Conservation (phyloP, 768 basidiomycete genomes). For the Tephrocybe sp. region DNA sequence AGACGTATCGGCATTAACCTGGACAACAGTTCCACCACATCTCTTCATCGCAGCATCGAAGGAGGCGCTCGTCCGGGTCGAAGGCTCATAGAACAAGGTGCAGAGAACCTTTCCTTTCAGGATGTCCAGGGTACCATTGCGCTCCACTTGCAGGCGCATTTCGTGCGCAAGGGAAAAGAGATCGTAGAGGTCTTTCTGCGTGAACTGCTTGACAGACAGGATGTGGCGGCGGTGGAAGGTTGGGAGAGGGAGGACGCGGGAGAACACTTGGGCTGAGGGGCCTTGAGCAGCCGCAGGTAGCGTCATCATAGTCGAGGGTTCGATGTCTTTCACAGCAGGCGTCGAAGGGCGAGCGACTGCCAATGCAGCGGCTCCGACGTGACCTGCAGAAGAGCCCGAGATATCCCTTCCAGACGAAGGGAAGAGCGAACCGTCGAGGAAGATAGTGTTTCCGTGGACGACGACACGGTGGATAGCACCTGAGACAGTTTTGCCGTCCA, state of each 20-base stretch:
- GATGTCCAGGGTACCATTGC: slow-evolving; percentile 83
- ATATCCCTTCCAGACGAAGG: slow-evolving; percentile 68
- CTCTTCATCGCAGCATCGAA: slow-evolving; percentile 99
- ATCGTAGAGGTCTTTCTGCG: slow-evolving; percentile 83
- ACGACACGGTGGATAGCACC: slow-evolving; percentile 90
- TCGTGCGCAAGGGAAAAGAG: slow-evolving; percentile 95
- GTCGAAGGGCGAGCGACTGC: slow-evolving; percentile 15
- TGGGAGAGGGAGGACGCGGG: slow-evolving; percentile 63
- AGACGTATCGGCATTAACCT: slow-evolving; percentile 74
- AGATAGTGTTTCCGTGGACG: slow-evolving; percentile 84
- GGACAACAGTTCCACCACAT: slow-evolving; percentile 93
- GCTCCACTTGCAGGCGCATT: slow-evolving; percentile 95
- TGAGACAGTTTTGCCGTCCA: slow-evolving; percentile 56
- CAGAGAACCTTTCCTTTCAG: slow-evolving; percentile 89
- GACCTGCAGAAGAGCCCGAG: slow-evolving; percentile 55
- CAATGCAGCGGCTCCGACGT: slow-evolving; percentile 21
- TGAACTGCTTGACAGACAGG: slow-evolving; percentile 92
- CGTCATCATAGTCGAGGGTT: slow-evolving; percentile 24
- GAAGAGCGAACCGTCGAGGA: slow-evolving; percentile 80
- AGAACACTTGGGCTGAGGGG: slow-evolving; percentile 35
- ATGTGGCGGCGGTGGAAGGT: slow-evolving; percentile 94
- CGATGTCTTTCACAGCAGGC: slow-evolving; percentile 29
- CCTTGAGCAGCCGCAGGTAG: slow-evolving; percentile 28
- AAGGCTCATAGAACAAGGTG: slow-evolving; percentile 95
- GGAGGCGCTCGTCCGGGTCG: slow-evolving; percentile 91